Evolutionary conservation across 1,284 basidiomycete genomes (phyloP), one percentile per base, ranked within the genome.

Genomic region (Cutaneotrichosporon cyanovorans): DNA sequence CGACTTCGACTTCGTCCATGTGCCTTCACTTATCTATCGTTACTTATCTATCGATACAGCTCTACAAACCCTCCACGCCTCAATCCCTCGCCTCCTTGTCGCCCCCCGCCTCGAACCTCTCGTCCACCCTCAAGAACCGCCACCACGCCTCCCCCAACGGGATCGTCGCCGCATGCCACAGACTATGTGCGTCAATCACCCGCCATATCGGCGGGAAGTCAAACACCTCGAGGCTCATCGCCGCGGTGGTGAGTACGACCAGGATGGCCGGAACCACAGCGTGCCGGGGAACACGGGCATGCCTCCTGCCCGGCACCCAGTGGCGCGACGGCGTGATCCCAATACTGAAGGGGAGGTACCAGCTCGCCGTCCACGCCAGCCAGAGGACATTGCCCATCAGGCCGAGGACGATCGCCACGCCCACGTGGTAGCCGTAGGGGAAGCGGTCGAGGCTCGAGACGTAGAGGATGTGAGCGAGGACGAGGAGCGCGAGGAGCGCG

Each of bases 361-460:
- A 48, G 18, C 51, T 55, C 30, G 85, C 70, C 4, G 81, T 77
- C 73, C 83, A 96, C 15, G 79, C 51, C 23, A 85, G 62, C 95
- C 93, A 98, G n/a, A 96, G 66, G 5, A 80, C 28, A 61, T 92
- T 92, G 71, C 76, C 71, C 76, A 73, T 30, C 18, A 77, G 47
- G 2, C 89, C 93, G 46, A 97, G 63, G 41, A 74, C 61, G 56
- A 93, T 74, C 68, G 91, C 91, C 74, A 89, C 89, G 0, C 77
- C 65, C 73, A 96, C 89, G 75, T 98, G 97, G 75, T 97, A 99
- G 7, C 83, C 75, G 70, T 99, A 98, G 70, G 97, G 87, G 73
- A 97, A 96, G 36, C 43, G 42, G 15, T 83, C 77, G 28, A 83
- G 68, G 38, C 78, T 79, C 43, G 95, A 77, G 70, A 67, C 67